A percentile compares a stretch with the other conserved stretches of the same genome.
Evolutionary conservation across 1,139 yeast species (phyloP).

Genomic region (Geotrichum europaeum): DNA sequence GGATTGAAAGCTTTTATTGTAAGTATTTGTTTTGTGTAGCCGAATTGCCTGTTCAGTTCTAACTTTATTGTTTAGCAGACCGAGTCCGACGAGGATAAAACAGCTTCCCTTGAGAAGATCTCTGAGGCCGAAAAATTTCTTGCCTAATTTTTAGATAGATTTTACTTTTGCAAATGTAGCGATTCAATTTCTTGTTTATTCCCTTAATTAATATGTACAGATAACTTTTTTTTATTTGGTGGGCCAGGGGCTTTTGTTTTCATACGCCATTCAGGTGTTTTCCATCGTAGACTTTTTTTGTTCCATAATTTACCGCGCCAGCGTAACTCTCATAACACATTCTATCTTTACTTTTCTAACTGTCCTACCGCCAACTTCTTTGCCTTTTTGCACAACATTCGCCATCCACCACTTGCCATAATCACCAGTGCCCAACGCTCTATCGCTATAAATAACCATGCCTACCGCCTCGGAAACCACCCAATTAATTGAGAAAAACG

Average conservation of each 20-base stretch:
- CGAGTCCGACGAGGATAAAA: conserved; percentile 43
- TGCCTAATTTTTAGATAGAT: background rate
- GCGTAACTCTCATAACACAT: background rate
- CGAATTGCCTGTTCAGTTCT: background rate
- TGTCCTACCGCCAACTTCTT: conserved; percentile 1
- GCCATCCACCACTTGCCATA: background rate
- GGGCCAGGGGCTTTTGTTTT: background rate
- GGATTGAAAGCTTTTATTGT: conserved; percentile 42
- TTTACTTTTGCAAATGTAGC: background rate
- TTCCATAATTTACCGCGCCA: background rate
- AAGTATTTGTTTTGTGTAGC: conserved; percentile 18
- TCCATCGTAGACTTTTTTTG: background rate
- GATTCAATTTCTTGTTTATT: background rate
- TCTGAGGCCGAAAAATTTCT: conserved; percentile 30
- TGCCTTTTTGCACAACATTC: background rate
- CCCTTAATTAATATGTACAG: background rate
- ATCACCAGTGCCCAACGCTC: background rate
- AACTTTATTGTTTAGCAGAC: conserved; percentile 37
- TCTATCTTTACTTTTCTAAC: background rate
- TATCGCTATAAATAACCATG: conserved; percentile 3
- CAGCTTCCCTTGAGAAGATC: conserved; percentile 38
- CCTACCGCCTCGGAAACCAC: conserved; percentile 20
- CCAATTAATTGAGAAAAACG: conserved; percentile 45
- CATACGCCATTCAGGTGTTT: background rate
- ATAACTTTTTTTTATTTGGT: background rate